Evolutionary conservation across 257 asterid genomes (phyloP), one percentile per base, ranked within the genome.

Genomic region (Nicotiana benthamiana): DNA sequence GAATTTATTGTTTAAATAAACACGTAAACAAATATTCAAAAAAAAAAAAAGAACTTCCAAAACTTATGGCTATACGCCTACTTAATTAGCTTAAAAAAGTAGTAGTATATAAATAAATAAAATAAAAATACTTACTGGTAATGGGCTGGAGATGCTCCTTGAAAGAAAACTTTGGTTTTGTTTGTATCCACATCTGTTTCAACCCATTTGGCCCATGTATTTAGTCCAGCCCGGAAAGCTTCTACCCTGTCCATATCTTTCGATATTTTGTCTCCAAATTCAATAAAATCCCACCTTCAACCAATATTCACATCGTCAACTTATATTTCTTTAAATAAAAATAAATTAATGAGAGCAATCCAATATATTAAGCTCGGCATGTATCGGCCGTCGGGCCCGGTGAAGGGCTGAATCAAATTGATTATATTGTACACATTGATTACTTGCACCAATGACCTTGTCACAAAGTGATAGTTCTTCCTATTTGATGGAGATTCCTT

Each of bases 161-260:
- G 97, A 80, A 92, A 90, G 86, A 88, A 90, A 59, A 92, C 88
- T 75, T 80, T 83, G 61, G 93, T 88, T 84, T 89, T 90, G 5
- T 65, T 74, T 32, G 85, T 68, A 80, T 87, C 66, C 17, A 92
- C 84, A 62, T 64, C 53, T 4, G 90, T 53, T 12, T 86, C 85
- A 0, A 88, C 86, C 97, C 97, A 92, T 27, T 84, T 89, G 24
- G 85, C 86, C 95, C 97, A 92, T 4, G 95, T 89, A 2, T 27
- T 79, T 18, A 90, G 81, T 18, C 83, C 95, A 54, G 34, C 87
- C 7, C 82, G 83, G 40, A 88, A 92, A 36, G 97, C 97, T 5
- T 15, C 86, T 85, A 91, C 90, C 1, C 95, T 90, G 53, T 92
- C 90, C 92, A 90, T 92, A 80, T 92, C 97, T 83, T 90, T 92